Evolutionary conservation across 2,329 filamentous ascomycete genomes (phyloP).

Genomic region (Thermothelomyces thermophilus): DNA sequence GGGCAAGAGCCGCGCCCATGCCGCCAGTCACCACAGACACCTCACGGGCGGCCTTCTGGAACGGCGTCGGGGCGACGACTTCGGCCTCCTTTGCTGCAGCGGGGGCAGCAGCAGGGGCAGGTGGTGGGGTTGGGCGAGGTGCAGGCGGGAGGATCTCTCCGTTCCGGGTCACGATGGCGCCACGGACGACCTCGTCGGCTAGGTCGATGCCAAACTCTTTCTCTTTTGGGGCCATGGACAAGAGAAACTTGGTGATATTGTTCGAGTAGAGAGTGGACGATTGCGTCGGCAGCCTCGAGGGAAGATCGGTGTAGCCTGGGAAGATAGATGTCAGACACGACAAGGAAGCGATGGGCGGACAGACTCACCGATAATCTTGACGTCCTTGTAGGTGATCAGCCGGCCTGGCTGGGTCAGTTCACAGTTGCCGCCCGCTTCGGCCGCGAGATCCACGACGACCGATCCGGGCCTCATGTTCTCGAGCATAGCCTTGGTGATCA

Average conservation of each 20-base stretch:
- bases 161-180: constrained; percentile 73
- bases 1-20: constrained; percentile 66
- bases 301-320: constrained; percentile 74
- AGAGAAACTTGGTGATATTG: constrained; percentile 82
- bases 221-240: constrained; percentile 73
- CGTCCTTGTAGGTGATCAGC: constrained; percentile 63
- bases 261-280: constrained; percentile 88
- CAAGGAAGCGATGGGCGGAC: neutral
- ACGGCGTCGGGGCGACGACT: constrained; percentile 66
- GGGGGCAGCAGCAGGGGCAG: constrained; percentile 45
- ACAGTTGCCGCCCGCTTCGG: constrained; percentile 83
- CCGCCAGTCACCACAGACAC: constrained; percentile 68
- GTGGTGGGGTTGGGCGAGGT: constrained; percentile 59
- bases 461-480: constrained; percentile 85
- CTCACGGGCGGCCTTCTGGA: constrained; percentile 71
- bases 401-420: constrained; percentile 72
- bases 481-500: constrained; percentile 76
- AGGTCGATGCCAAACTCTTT: constrained; percentile 76
- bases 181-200: constrained; percentile 77
- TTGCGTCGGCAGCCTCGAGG: constrained; percentile 79
- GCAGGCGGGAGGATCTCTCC: constrained; percentile 70
- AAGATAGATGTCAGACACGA: constrained; percentile 26
- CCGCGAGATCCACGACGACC: constrained; percentile 80
- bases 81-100: constrained; percentile 51
- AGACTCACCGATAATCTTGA: constrained; percentile 70